Evolutionary conservation across 2,329 filamentous ascomycete species (phyloP), one percentile per base, ranked within the genome.

Genomic region (Clonostachys sp.): DNA sequence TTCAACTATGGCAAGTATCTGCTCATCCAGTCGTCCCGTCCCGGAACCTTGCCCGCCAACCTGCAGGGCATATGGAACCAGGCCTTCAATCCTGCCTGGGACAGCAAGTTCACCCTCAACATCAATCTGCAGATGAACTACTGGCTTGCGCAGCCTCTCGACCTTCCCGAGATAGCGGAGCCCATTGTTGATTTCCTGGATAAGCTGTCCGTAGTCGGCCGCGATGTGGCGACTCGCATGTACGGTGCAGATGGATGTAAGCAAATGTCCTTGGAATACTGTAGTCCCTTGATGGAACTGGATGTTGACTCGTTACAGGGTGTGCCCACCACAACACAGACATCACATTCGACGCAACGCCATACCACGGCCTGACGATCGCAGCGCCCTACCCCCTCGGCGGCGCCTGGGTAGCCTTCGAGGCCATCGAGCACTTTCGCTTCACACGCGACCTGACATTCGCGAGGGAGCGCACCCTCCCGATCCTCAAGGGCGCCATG

Each of bases 11-110:
- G 43, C 43, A 13, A 18, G 9, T 63, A 67, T 49, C 55, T 67
- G 16, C 56, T 70, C 12, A 57, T 69, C 34, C 48, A 59, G 33
- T 56, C 59, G n/a, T 60, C 57, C 14, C 55, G 59, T 30, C 48
- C 54, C 12, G 57, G 52, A 17, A 58, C 57, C 2, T 54, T 74
- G 6, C 70, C 71, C 1, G 66, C 70, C 5, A 73, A 68, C 36
- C 60, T 73, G 2, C 71, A 74, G 49, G 71, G 70, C 3, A 65
- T 72, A 38, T 73, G 68, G 70, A 72, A 71, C 47, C 53, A 63
- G 2, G 57, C 63, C 9, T 67, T 66, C 48, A 54, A 57, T 8
- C 68, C 69, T 3, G 55, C 64, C 6, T 73, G 70, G 70, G 65
- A 65, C 4, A 62, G 61, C 35, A 71, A 71, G 51, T 73, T 65